phyloP scores from a whole-genome alignment of 441 rosid species.

The Theobroma grandiflorum region DNA sequence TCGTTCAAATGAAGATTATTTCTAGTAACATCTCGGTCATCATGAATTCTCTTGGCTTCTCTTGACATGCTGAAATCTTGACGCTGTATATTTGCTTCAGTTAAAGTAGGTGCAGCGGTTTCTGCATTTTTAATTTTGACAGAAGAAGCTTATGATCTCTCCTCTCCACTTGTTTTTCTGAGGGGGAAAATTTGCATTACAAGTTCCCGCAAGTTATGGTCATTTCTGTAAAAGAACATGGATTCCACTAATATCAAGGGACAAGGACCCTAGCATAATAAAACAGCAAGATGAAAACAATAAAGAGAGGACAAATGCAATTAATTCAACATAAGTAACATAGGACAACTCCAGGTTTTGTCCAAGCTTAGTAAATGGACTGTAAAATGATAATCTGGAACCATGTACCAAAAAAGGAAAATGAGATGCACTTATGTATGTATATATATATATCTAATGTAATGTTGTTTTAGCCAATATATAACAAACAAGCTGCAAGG shows the following conservation, averaged over 20 bases:
- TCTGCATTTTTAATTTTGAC: neutral
- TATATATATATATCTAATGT: neutral
- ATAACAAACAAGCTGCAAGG: neutral
- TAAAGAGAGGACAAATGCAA: neutral
- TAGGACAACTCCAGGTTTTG: neutral
- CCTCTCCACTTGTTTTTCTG: constrained; percentile 7
- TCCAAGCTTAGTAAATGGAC: neutral
- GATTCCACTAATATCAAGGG: neutral
- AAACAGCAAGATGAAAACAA: neutral
- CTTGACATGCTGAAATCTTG: neutral
- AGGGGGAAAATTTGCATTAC: constrained; percentile 20
- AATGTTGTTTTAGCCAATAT: neutral
- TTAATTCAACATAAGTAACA: neutral
- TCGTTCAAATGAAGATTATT: neutral
- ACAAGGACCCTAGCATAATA: neutral
- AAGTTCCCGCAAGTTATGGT: constrained; percentile 20
- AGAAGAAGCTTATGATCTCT: neutral
- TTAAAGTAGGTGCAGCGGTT: neutral
- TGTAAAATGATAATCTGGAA: neutral
- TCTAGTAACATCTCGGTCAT: neutral
- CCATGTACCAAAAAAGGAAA: neutral
- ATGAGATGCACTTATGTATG: neutral
- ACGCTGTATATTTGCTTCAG: neutral
- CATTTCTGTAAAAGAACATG: constrained; percentile 15
- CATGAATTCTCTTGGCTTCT: neutral